A percentile compares a stretch with the other conserved stretches of the same genome.
These are phyloP conservation scores for Corynespora cassiicola DNA, from an alignment of 2,329 filamentous ascomycete genomes.

Conservation along the genomic window DNA sequence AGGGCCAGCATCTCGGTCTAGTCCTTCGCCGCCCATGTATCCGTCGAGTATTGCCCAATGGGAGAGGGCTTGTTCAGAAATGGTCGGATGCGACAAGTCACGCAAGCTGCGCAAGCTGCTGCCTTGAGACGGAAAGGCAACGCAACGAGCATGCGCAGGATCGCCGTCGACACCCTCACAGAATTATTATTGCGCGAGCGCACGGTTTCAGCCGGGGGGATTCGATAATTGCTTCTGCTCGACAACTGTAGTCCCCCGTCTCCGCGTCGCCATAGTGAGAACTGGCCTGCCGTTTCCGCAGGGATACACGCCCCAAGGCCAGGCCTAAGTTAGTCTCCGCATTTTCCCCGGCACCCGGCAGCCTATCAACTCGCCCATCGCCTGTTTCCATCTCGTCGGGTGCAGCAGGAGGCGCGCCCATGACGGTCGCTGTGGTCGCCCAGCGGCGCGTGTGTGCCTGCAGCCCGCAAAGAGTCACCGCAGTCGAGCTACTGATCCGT, in stretches of 20 bases:
- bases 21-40: slow-evolving; percentile 18
- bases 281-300: slow-evolving; percentile 10
- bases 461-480: slow-evolving; percentile 33
- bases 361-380: slow-evolving; percentile 21
- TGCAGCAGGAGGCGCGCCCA: slow-evolving; percentile 19
- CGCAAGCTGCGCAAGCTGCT: slow-evolving; percentile 16
- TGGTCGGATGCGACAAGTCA: slow-evolving; percentile 17
- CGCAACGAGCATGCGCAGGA: no score
- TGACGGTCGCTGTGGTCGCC: slow-evolving; percentile 15
- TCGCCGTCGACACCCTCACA: no score
- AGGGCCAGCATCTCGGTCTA: slow-evolving; percentile 20
- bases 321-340: slow-evolving; percentile 9
- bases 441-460: slow-evolving; percentile 21
- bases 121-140: slow-evolving; percentile 21
- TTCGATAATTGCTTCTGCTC: no score
- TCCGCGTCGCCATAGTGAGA: slow-evolving; percentile 11
- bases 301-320: slow-evolving; percentile 9
- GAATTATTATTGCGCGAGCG: no score
- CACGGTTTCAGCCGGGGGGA: no score
- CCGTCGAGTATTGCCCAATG: slow-evolving; percentile 23
- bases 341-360: slow-evolving; percentile 14
- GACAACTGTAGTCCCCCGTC: slow-evolving; percentile 12
- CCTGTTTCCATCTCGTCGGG: slow-evolving; percentile 25
- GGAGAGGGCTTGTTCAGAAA: slow-evolving; percentile 11
- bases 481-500: slow-evolving; percentile 16